phyloP scores from a whole-genome alignment of 192 early-diverging fungal species.

The Powellomyces hirtus region DNA sequence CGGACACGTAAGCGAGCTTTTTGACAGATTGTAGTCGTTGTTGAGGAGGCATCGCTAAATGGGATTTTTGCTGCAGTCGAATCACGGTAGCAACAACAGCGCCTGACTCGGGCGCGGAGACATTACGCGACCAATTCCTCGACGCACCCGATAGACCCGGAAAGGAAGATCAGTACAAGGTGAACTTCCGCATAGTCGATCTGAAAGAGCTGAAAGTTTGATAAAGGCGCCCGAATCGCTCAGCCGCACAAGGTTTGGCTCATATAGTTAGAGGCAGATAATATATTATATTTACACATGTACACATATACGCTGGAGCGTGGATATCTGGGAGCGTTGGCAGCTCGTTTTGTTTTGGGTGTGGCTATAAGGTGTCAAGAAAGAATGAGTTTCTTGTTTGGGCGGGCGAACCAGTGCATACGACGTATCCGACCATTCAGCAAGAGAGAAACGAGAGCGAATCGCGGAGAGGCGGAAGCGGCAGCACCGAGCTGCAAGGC shows the following conservation, averaged over 20 bases:
- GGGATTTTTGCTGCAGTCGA: background rate
- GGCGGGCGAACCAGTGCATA: too few relatives aligned
- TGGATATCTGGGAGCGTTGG: too few relatives aligned
- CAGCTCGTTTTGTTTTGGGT: too few relatives aligned
- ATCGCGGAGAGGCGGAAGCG: background rate
- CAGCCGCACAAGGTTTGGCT: too few relatives aligned
- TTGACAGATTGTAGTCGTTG: background rate
- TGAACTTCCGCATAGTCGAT: background rate
- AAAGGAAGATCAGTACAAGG: background rate
- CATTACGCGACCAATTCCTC: background rate
- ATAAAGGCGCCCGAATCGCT: too few relatives aligned
- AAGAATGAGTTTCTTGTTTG: too few relatives aligned
- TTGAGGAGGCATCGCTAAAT: background rate
- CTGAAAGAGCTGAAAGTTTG: background rate
- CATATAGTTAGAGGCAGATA: too few relatives aligned
- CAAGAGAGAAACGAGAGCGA: background rate
- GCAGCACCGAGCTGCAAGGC: background rate
- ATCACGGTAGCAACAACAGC: constrained; percentile 24
- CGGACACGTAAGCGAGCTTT: background rate
- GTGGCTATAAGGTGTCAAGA: too few relatives aligned
- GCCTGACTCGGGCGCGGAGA: background rate
- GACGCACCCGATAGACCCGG: background rate
- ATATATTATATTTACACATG: too few relatives aligned
- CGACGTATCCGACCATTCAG: too few relatives aligned
- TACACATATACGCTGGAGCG: too few relatives aligned